Evolutionary conservation across 345 rosid species (phyloP).

Genomic region (Passiflora organensis): DNA sequence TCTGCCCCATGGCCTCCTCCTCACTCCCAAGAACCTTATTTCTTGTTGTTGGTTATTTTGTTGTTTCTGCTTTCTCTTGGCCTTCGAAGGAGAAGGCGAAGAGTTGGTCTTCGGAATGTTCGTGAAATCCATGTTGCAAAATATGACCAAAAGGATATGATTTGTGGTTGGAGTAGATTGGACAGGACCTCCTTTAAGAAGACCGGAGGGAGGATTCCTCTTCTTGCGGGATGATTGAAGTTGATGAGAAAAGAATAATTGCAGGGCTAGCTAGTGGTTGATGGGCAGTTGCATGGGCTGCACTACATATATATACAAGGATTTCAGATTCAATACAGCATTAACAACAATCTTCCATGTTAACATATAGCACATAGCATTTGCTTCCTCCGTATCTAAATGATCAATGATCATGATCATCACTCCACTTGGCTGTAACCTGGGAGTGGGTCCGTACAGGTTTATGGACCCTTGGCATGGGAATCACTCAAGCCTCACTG

Average conservation of each 20-base stretch:
- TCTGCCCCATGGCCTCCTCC: slow-evolving; percentile 94
- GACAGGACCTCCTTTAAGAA: slow-evolving; percentile 3
- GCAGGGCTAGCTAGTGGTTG: no score
- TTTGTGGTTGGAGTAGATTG: not conserved
- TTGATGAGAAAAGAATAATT: slow-evolving; percentile 11
- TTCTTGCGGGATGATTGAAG: no score
- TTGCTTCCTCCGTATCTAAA: not conserved
- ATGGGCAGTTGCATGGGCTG: slow-evolving; percentile 19
- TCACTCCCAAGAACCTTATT: slow-evolving; percentile 71
- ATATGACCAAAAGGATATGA: no score
- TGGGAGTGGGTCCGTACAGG: not conserved
- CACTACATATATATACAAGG: slow-evolving; percentile 32
- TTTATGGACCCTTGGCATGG: not conserved
- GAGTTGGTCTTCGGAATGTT: slow-evolving; percentile 20
- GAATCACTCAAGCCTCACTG: not conserved
- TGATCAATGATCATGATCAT: slow-evolving; percentile 3
- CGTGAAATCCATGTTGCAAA: slow-evolving; percentile 29
- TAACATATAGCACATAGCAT: not conserved
- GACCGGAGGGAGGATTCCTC: no score
- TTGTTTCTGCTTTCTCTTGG: slow-evolving; percentile 48
- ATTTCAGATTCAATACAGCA: not conserved
- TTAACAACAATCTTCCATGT: not conserved
- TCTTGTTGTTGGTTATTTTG: slow-evolving; percentile 21
- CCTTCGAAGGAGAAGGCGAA: slow-evolving; percentile 46
- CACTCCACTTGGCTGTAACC: slow-evolving; percentile 9